Evolutionary conservation across 108 stramenopile genomes (phyloP), one percentile per base, ranked within the genome.

Genomic region (Skeletonema potamos): DNA sequence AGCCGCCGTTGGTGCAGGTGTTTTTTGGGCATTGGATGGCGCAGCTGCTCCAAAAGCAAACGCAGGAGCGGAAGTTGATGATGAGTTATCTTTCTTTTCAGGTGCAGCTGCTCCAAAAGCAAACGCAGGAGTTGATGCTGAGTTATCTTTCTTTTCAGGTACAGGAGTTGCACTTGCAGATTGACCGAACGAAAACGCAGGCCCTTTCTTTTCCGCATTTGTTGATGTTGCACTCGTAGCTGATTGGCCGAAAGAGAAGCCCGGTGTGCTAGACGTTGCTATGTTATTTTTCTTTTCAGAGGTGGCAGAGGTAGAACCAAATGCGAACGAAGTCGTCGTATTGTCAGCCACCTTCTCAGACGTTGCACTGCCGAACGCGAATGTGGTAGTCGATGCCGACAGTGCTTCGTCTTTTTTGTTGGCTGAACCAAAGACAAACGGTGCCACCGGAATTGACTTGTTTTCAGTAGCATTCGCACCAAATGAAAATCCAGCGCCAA

Each of bases 401-500:
- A 29, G 27, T 29, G 46, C 28, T 28, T 58, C 27, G 9, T 57
- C 43, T n/a, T 33, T 33, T 28, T 32, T 32, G 58, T 12, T 32
- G n/a, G 32, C 66, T 22, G 56, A 20, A 9, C 54, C 54, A 56
- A 55, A 67, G 10, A 37, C 33, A 55, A 68, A 68, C 12, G 55
- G 22, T 9, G 66, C 13, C 18, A 57, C 12, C 55, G 74, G 33
- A 60, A n/a, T 29, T 34, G 58, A 1, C 32, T 30, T 30, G 18
- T 29, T 59, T 17, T 30, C 32, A 7, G 68, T 12, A 24, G 76
- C 29, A 48, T 43, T 20, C 5, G 51, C n/a, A 24, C 67, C 75
- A 56, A 68, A 76, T 26, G 58, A 32, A 65, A 67, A 65, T 5
- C 75, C 61, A 18, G 62, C 66, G n/a, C 75, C 62, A 63, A 76